A percentile compares a stretch with the other conserved stretches of the same genome.
phyloP scores from a whole-genome alignment of 2,329 filamentous ascomycete species.

The Beauveria australis region DNA sequence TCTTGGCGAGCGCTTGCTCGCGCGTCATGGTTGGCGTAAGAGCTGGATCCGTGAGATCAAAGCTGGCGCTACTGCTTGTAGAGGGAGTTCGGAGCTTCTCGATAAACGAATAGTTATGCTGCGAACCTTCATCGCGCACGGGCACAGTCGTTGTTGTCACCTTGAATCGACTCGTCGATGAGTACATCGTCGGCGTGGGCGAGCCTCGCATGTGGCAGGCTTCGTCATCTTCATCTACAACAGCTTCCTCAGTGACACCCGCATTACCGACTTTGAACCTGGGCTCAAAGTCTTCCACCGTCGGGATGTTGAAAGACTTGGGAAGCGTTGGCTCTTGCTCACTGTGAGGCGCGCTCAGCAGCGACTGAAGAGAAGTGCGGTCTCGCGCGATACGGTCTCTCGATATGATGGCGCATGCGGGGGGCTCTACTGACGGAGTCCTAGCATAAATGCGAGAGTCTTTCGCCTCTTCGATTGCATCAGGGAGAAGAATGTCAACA shows the following conservation, averaged over 20 bases:
- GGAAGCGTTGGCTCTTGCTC: constrained; percentile 26
- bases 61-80: constrained; percentile 30
- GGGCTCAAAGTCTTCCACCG: constrained; percentile 17
- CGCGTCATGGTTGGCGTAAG: constrained; percentile 60
- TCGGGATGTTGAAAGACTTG: constrained; percentile 35
- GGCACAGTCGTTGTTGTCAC: constrained; percentile 45
- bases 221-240: constrained; percentile 9
- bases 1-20: constrained; percentile 68
- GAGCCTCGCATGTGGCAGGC: constrained; percentile 17
- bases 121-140: constrained; percentile 35
- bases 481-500: constrained; percentile 12
- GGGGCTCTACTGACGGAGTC: constrained; percentile 55
- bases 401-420: constrained; percentile 46
- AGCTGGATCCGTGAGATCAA: constrained; percentile 49
- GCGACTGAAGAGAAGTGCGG: constrained; percentile 51
- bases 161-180: constrained; percentile 37
- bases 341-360: constrained; percentile 48
- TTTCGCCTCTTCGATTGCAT: constrained; percentile 23
- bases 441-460: constrained; percentile 40
- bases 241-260: constrained; percentile 4
- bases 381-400: constrained; percentile 46
- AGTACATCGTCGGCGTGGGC: constrained; percentile 30
- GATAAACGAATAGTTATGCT: constrained; percentile 32
- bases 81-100: constrained; percentile 39
- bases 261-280: background rate